These are phyloP conservation scores for Ganoderma lucidum DNA, from an alignment of 1,284 basidiomycete genomes.

Conservation along the genomic window DNA sequence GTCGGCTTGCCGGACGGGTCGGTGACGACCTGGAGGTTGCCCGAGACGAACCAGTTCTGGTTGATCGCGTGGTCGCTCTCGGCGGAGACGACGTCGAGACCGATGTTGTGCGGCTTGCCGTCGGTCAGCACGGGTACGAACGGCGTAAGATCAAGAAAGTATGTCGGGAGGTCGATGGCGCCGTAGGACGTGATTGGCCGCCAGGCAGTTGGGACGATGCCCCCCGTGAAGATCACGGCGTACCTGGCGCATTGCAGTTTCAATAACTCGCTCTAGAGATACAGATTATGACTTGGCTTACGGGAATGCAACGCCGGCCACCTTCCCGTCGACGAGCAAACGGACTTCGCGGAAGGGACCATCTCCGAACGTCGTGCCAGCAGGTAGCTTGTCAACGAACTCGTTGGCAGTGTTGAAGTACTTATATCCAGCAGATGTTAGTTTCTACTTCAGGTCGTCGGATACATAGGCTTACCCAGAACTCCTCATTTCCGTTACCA, in stretches of 20 bases:
- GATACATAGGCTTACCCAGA: conserved; percentile 61
- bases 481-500: conserved; percentile 78
- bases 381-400: conserved; percentile 62
- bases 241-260: conserved; percentile 39
- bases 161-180: conserved; percentile 80
- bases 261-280: neutral
- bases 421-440: conserved; percentile 45
- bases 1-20: conserved; percentile 70
- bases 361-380: conserved; percentile 59
- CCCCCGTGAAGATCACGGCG: conserved; percentile 84
- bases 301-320: conserved; percentile 81
- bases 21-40: conserved; percentile 71
- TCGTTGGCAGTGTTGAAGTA: conserved; percentile 76
- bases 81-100: conserved; percentile 77
- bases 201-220: conserved; percentile 78
- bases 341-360: conserved; percentile 85
- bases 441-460: neutral
- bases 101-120: conserved; percentile 70
- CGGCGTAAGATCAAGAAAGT: conserved; percentile 81
- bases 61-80: conserved; percentile 72
- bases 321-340: conserved; percentile 74
- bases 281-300: conserved; percentile 41
- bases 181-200: conserved; percentile 84
- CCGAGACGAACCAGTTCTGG: conserved; percentile 82
- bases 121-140: conserved; percentile 79